phyloP scores from a whole-genome alignment of 2,329 filamentous ascomycete genomes.

The Harringtonia lauricola region DNA sequence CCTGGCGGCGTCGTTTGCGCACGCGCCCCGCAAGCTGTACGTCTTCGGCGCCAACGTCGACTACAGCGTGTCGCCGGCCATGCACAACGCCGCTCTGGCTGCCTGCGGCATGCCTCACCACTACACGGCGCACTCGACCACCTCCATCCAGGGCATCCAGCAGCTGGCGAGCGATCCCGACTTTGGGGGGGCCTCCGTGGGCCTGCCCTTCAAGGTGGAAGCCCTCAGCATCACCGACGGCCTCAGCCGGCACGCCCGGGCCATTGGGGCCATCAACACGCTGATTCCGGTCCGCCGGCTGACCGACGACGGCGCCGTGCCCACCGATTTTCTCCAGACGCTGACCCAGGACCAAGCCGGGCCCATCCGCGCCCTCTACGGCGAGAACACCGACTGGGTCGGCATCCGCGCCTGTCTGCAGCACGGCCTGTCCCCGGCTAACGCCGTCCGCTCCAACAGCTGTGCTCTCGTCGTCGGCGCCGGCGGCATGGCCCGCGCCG shows the following conservation, averaged over 20 bases:
- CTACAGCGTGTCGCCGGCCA: conserved; percentile 60
- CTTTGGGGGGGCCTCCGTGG: conserved; percentile 58
- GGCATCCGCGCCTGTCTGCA: conserved; percentile 43
- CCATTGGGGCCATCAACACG: conserved; percentile 63
- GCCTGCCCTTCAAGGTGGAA: conserved; percentile 59
- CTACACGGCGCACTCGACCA: conserved; percentile 50
- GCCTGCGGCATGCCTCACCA: conserved; percentile 57
- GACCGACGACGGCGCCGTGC: conserved; percentile 23
- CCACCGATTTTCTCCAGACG: conserved; percentile 32
- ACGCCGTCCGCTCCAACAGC: conserved; percentile 41
- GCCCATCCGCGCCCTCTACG: conserved; percentile 51
- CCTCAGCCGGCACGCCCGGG: conserved; percentile 55
- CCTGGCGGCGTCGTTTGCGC: conserved; percentile 49
- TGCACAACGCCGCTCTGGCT: conserved; percentile 60
- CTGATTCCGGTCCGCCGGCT: conserved; percentile 51
- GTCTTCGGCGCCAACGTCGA: conserved; percentile 56
- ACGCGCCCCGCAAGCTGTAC: conserved; percentile 57
- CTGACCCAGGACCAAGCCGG: conserved; percentile 49
- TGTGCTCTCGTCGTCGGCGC: conserved; percentile 48
- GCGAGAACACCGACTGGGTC: conserved; percentile 31
- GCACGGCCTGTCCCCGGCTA: conserved; percentile 56
- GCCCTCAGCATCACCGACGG: conserved; percentile 53
- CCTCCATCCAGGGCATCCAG: conserved; percentile 48
- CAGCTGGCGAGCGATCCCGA: conserved; percentile 41
- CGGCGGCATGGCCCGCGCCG: conserved; percentile 62